Evolutionary conservation across 306 rosid genomes (phyloP), one percentile per base, ranked within the genome.

Genomic region (Echinosophora koreensis): DNA sequence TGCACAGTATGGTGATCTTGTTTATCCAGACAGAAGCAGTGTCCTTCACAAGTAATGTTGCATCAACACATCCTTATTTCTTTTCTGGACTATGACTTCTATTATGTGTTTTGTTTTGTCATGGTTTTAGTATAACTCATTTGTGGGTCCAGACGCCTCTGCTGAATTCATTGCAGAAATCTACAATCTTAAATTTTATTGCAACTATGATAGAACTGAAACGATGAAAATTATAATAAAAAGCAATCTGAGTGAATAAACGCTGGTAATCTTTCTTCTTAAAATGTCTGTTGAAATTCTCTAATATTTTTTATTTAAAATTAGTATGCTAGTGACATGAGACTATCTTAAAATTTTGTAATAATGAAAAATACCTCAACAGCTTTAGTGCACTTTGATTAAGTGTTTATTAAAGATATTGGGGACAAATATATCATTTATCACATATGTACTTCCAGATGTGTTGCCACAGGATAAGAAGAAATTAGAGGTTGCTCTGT

Each of bases 1-100:
- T 66, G 91, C 90, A 13, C 96, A 90, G 56, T 95, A 92, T 73
- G 92, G 93, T 79, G 99, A 92, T 81, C 85, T 95, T 79, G 97
- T 95, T 74, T 88, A 92, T 87, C 96, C 88, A 52, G 91, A 95
- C 74, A 84, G 77, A 68, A 77, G 82, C 38, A 88, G 98, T 57
- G 77, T 92, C 77, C 89, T 95, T 82, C 77, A 73, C 74, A 91
- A 86, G 99, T 95, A 95, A 75, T 71, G 84, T 79, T 85, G 80
- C 78, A 44, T 78, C 75, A 58, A 52, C 41, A 12, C 22, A 30
- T 66, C 69, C 78, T 81, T 60, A 54, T 77, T 63, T 87, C 63
- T 46, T 39, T 47, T 76, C 38, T n/a, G 16, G 22, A 22, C 55
- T 39, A 17, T 51, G 66, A 64, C 16, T 34, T 80, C 37, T 66